phyloP scores from a whole-genome alignment of 78 protist genomes.

The Capsaspora owczarzaki region DNA sequence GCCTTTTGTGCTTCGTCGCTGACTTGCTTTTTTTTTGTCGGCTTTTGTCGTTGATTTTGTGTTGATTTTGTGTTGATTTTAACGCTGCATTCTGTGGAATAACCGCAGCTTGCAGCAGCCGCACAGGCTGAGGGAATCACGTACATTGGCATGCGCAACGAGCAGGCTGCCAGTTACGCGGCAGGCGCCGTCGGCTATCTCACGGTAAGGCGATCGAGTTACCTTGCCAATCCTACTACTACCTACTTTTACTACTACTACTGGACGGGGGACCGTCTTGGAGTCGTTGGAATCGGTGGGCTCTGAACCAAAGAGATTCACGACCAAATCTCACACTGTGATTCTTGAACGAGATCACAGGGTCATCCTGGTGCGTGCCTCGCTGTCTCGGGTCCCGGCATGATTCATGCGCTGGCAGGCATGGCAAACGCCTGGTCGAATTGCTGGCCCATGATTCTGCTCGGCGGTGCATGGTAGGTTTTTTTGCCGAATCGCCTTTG shows the following conservation, averaged over 20 bases:
- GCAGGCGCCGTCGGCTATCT: constrained; percentile 50
- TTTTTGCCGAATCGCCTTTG: too few relatives aligned
- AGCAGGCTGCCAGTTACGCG: constrained; percentile 43
- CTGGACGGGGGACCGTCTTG: too few relatives aligned
- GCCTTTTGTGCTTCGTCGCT: too few relatives aligned
- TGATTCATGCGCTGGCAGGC: constrained; percentile 53
- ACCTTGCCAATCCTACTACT: too few relatives aligned
- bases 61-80: neutral
- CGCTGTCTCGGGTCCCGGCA: constrained; percentile 58
- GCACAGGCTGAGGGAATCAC: neutral
- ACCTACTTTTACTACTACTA: too few relatives aligned
- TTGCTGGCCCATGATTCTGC: constrained; percentile 56
- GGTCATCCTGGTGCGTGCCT: constrained; percentile 37
- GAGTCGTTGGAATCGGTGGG: too few relatives aligned
- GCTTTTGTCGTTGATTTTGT: constrained; percentile 27
- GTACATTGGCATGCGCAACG: constrained; percentile 4
- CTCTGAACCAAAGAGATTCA: too few relatives aligned
- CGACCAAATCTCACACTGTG: too few relatives aligned
- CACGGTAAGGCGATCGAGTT: too few relatives aligned
- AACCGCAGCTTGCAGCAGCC: neutral
- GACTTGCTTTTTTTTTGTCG: too few relatives aligned
- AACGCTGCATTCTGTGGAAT: neutral
- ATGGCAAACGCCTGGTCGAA: constrained; percentile 43
- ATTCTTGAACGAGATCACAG: too few relatives aligned
- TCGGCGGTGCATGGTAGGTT: too few relatives aligned